Base-by-base conservation (phyloP, 208 protist species). In the Novymonas esmeraldas region DNA sequence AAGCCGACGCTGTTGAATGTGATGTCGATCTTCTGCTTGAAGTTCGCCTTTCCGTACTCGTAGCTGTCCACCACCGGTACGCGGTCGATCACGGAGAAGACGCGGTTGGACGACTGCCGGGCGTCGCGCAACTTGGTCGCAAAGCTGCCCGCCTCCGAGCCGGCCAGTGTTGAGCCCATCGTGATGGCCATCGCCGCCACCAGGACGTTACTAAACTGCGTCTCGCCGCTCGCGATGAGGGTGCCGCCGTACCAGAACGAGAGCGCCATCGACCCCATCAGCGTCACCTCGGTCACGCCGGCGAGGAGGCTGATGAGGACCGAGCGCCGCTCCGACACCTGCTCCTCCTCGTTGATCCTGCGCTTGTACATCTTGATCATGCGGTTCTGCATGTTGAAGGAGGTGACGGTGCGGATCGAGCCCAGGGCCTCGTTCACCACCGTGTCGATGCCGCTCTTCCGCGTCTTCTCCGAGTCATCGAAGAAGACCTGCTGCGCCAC, bases 231-330 rank as follows among this genome's bases (percentile, higher is more conserved):
- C 6, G 41, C 52, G 46, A 92, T 90, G 41, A 95, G 84, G 34
- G 81, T 85, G 11, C 86, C 82, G 28, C 89, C 89, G 61, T 91
- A 95, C 86, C 89, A 95, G 66, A 82, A 94, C 41, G 69, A 79
- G n/a, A 94, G 82, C 24, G 79, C 78, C 28, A 84, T 82, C 38
- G 69, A 68, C 16, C 72, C 89, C 56, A 83, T 88, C 26, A 83
- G 71, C 6, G 82, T 58, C 11, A 94, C 67, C 64, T 92, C 74
- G 3, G 79, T 78, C 31, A 83, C 6, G 22, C 89, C 85, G 39
- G 67, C 76, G 24, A 83, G 20, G 10, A 80, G 38, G 26, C 73
- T 78, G 44, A 88, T 68, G 38, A 81, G 14, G 18, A 82, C 56
- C 10, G 44, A 46, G 36, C 63, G 73, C 3, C 68, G 68, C 29